Base-by-base conservation (phyloP, 768 basidiomycete genomes). In the Serendipita sp. region DNA sequence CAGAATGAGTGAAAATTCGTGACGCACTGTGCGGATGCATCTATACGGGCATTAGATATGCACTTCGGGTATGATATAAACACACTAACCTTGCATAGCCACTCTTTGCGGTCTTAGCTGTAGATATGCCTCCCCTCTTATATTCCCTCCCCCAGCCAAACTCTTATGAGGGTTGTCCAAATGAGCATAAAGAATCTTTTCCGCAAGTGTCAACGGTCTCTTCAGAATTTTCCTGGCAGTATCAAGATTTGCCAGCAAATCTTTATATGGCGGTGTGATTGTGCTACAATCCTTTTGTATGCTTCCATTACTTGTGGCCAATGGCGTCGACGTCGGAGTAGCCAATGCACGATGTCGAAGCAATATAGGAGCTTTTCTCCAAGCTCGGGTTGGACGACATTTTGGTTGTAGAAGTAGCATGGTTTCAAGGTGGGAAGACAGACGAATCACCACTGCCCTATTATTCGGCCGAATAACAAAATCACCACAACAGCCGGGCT, bases 161-260 rank as follows among this genome's bases (percentile, higher is more conserved):
- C 77, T 83, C 69, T 84, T 83, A 64, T 86, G 82, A 3, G 91
- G 90, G 68, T 95, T 81, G 67, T 82, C 75, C 63, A 97, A 76
- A 75, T 99, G 96, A 69, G 90, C 86, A 75, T 96, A 98, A 34
- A 99, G 79, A 46, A 98, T 94, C 79, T 99, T 99, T 75, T 99
- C 96, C 23, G 94, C 87, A n/a, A 99, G 79, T 2, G 93, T 91
- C 63, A 99, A 76, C 43, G 93, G 94, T 63, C 85, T 78, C 68
- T 83, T 78, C 64, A 98, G 79, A 50, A 88, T 74, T 63, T 79
- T 72, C 48, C 88, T 83, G 63, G 91, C 89, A 62, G 74, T 74
- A 63, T 81, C 76, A 64, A 96, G 81, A 58, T 86, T 93, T 68
- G 79, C 70, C 37, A 88, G 78, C 43, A 98, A 78, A 44, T 74